Percentiles rank a stretch among this genome's conserved stretches.
phyloP scores from a whole-genome alignment of 768 basidiomycete species.

The Daedaleopsis nitida region DNA sequence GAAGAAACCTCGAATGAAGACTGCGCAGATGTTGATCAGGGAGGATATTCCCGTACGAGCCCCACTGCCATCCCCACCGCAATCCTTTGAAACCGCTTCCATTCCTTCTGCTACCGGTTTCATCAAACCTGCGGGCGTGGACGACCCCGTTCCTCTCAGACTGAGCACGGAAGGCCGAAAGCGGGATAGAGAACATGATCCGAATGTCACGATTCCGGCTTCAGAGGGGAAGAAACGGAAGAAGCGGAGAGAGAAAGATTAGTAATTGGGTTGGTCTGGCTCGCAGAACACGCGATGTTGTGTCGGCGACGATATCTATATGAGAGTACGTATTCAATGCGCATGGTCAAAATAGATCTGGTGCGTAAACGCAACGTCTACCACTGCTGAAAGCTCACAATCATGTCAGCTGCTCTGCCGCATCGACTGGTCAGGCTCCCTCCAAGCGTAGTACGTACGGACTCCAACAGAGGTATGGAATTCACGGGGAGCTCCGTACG shows the following conservation, averaged over 20 bases:
- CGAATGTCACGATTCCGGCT: neutral
- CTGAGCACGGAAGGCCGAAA: slow-evolving; percentile 8
- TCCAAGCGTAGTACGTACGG: no score
- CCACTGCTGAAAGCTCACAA: neutral
- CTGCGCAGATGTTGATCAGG: slow-evolving; percentile 28
- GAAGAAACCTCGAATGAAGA: slow-evolving; percentile 23
- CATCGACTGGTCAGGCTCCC: neutral
- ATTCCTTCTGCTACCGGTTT: slow-evolving; percentile 32
- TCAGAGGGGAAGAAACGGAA: slow-evolving; percentile 22
- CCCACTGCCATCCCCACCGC: slow-evolving; percentile 9
- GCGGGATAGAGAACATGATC: slow-evolving; percentile 16
- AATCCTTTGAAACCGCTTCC: neutral
- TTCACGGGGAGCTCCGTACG: neutral
- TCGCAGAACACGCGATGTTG: neutral
- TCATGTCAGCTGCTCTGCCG: neutral
- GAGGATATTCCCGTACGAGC: slow-evolving; percentile 19
- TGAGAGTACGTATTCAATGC: neutral
- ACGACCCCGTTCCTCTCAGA: slow-evolving; percentile 38
- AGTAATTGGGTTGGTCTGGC: no score
- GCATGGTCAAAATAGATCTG: neutral
- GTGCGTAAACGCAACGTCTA: neutral
- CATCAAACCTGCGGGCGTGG: slow-evolving; percentile 60
- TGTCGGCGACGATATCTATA: neutral
- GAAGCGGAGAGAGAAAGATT: slow-evolving; percentile 21
- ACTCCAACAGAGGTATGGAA: no score